Evolutionary conservation across 23 red algal species (phyloP), one percentile per base, ranked within the genome.

Genomic region (Gracilariopsis chorda): DNA sequence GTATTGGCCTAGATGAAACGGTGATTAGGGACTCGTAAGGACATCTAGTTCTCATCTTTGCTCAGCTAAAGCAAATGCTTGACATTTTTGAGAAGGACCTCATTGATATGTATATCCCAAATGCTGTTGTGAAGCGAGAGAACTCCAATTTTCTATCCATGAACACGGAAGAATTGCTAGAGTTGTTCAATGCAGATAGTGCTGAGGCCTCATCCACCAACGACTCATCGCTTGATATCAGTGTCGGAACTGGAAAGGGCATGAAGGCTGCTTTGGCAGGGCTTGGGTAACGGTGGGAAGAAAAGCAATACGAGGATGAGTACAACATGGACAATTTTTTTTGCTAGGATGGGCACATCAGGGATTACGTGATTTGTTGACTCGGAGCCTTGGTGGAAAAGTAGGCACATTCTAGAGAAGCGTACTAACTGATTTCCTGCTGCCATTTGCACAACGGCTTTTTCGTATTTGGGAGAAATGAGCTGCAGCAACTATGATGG

Each of bases 1-100:
- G 95, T 25, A 97, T 97, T 81, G 95, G 90, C 23, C 43, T 57
- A 25, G 23, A 24, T 10, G 83, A 79, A 17, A 11, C 21, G 13
- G 80, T 19, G 28, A 41, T 53, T 14, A 61, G 39, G 51, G 78
- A 90, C 34, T 78, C 67, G 48, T 88, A 72, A 17, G 87, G 88
- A 27, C 96, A 98, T 81, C 90, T 93, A 9, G 96, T 84, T 27
- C 85, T 98, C n/a, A 93, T 98, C 45, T 98, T 98, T 77, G 93
- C 93, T 24, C 96, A 98, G 78, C 77, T 91, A 19, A 98, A 94
- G 63, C 69, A 88, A 52, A 95, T 91, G 92, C 87, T 98, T 48
- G 94, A 95, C 62, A 77, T 95, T 8, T 83, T 98, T 35, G 96
- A 98, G 81, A 82, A 52, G 28, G 93, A 96, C 75, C 68, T 98